Base-by-base conservation (phyloP, 1,139 yeast species). In the Taphrina confusa region DNA sequence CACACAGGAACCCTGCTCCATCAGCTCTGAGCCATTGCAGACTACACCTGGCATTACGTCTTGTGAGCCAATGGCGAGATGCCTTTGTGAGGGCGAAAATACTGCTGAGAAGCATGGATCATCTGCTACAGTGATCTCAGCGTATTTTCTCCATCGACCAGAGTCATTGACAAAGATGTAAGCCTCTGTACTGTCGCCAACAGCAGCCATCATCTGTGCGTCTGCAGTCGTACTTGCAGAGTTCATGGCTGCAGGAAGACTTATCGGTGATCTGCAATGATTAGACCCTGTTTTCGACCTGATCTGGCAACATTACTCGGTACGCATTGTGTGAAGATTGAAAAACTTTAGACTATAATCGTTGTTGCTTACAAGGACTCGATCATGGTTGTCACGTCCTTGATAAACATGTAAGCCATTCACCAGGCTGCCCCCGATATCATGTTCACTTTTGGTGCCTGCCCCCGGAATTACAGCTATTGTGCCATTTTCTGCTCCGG, bases 121-220 rank as follows among this genome's bases (percentile, higher is more conserved):
- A 3, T 33, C 44, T 8, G 60, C 47, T 23, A 46, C 60, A 4
- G 40, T n/a, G 39, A 56, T 20, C 14, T 36, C 50, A 5, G 54
- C 49, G 3, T 46, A 42, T 12, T 39, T 40, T 12, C 39, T 23
- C 60, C 54, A 46, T 4, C 40, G 31, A 27, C 54, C 58, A 1
- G 39, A 28, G 6, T 57, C 54, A 4, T 54, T 51, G 27, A 33
- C 55, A 39, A 45, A 51, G 14, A 61, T 23, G 30, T 44, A 61
- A 3, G 52, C 45, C 16, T 57, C 55, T 16, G 61, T 52, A 14
- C 56, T 57, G 30, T 61, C 63, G 36, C 63, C 63, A 2, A 61
- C 63, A 9, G 59, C 56, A 14, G 60, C 59, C 59, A 61, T 36
- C 45, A 33, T 30, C 36, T 58, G 45, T 18, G 61, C 63, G 36